phyloP scores from a whole-genome alignment of 805 yeast genomes.

The Blastobotrys peoriensis region DNA sequence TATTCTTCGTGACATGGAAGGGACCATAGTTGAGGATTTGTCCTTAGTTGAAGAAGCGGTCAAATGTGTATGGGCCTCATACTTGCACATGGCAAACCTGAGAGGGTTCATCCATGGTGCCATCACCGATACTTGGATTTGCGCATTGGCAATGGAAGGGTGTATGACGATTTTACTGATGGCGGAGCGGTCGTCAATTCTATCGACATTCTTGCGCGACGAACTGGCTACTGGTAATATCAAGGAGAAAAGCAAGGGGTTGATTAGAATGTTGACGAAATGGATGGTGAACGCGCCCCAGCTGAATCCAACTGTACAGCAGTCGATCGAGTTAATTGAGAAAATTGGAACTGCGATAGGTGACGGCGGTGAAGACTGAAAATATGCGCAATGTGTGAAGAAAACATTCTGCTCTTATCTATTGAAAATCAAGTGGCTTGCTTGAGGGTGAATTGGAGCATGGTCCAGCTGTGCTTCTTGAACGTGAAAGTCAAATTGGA shows the following conservation, averaged over 20 bases:
- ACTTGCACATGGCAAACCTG: constrained; percentile 13
- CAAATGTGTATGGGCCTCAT: constrained; percentile 12
- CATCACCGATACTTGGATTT: constrained; percentile 17
- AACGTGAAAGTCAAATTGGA: neutral
- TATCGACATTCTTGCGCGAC: constrained; percentile 5
- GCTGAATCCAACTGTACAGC: too few species aligned
- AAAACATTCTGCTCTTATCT: too few species aligned
- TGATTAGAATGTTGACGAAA: too few species aligned
- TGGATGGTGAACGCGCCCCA: too few species aligned
- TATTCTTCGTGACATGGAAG: constrained; percentile 9
- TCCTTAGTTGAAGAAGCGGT: constrained; percentile 9
- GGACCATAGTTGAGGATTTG: constrained; percentile 4
- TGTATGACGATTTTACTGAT: constrained; percentile 13
- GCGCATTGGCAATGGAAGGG: constrained; percentile 14
- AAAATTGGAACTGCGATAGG: too few species aligned
- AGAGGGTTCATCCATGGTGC: constrained; percentile 14
- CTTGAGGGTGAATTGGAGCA: constrained; percentile 3
- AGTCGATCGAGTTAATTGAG: too few species aligned
- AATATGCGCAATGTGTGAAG: too few species aligned
- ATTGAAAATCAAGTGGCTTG: too few species aligned
- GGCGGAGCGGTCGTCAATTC: constrained; percentile 9
- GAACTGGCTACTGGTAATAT: constrained; percentile 7
- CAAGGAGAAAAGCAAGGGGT: too few species aligned
- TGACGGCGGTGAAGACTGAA: too few species aligned
- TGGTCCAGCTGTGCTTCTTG: constrained; percentile 10